Evolutionary conservation across 768 basidiomycete species (phyloP), one percentile per base, ranked within the genome.

Genomic region (Phylloporus scabripes): DNA sequence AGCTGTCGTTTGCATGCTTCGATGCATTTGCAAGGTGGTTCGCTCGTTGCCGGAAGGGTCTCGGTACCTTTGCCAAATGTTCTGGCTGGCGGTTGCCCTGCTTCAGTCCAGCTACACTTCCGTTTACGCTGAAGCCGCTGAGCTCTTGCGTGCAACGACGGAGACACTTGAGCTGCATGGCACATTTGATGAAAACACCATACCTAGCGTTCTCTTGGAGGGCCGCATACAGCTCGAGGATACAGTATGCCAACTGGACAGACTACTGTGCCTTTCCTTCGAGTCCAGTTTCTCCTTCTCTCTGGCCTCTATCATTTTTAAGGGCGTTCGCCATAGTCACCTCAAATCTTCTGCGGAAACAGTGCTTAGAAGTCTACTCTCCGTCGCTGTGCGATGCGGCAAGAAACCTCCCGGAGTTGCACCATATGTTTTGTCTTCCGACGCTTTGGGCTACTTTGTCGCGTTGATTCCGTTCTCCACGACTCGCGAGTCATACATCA

Each of bases 11-110:
- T 87, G 85, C 69, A 95, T 96, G 86, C 77, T 95, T 21, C 80
- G 89, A 45, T 92, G 90, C 68, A 79, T 95, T 58, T 79, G 80
- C 61, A 82, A 81, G 58, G 75, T 93, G 42, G 78, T 91, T 5
- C 85, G 86, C 9, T 83, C 81, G 5, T 73, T 93, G 10, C 70
- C 78, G 0, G 71, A 75, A 29, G 76, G 80, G 32, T 91, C 87
- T 29, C 75, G 88, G 46, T 93, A 91, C 63, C 71, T 87, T 6
- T 69, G 75, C 18, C 78, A 80, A 45, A 71, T 94, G 18, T 92
- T 95, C 68, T 96, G 93, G 93, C 71, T 94, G 7, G 88, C 85
- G 1, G 83, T 95, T 21, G 83, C 86, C 26, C 75, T 95, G 18
- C 74, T 95, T 15, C 83, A 94, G 66, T 81, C 85, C 14, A 83